Evolutionary conservation across 176 grass and related monocot species (phyloP).

Genomic region (Pharus latifolius): DNA sequence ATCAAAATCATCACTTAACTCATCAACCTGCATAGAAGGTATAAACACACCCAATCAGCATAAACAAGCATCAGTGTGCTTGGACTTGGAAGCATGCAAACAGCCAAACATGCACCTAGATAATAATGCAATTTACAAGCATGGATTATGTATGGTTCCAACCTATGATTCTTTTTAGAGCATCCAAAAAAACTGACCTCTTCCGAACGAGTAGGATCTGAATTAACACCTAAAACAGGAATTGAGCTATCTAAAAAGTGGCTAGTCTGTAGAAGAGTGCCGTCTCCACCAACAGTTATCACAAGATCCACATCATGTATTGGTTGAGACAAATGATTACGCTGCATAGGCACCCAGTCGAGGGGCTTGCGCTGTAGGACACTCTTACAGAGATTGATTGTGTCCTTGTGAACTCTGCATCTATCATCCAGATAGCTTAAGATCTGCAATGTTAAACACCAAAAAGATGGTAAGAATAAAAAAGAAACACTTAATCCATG

Average conservation of each 20-base stretch:
- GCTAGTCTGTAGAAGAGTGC: slow-evolving; percentile 73
- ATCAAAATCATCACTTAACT: slow-evolving; percentile 80
- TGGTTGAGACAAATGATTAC: slow-evolving; percentile 47
- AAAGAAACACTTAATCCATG: neutral
- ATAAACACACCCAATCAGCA: neutral
- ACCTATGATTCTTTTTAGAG: neutral
- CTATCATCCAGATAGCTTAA: slow-evolving; percentile 71
- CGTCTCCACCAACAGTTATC: slow-evolving; percentile 77
- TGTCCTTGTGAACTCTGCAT: slow-evolving; percentile 68
- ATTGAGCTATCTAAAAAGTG: slow-evolving; percentile 71
- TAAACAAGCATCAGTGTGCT: neutral
- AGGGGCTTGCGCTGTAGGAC: slow-evolving; percentile 38
- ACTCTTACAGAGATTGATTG: slow-evolving; percentile 56
- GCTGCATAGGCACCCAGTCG: slow-evolving; percentile 46
- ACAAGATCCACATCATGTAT: slow-evolving; percentile 77
- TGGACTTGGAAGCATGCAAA: neutral
- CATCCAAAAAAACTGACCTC: slow-evolving; percentile 37
- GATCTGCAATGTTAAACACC: slow-evolving; percentile 31
- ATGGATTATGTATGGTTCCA: neutral
- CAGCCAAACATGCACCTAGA: neutral
- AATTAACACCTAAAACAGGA: slow-evolving; percentile 88
- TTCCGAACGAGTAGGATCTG: slow-evolving; percentile 61
- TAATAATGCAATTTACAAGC: neutral
- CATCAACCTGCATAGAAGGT: slow-evolving; percentile 48
- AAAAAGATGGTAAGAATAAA: neutral